phyloP scores from a whole-genome alignment of 495 filamentous ascomycete genomes.

The Aspergillus nidulans region DNA sequence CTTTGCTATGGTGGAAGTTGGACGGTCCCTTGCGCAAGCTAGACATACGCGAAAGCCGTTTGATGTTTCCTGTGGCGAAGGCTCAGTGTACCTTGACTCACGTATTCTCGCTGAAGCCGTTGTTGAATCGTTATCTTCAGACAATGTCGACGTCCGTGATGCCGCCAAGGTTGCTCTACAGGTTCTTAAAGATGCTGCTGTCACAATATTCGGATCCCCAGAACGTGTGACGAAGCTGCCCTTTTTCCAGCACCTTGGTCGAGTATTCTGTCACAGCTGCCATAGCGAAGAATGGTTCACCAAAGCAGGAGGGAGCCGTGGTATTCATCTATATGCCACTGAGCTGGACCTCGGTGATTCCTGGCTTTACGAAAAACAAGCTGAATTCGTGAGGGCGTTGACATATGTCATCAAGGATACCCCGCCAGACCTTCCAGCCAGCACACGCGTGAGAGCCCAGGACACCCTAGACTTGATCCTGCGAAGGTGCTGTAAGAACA shows the following conservation, averaged over 20 bases:
- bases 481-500: constrained; percentile 64
- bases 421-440: constrained; percentile 83
- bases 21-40: constrained; percentile 67
- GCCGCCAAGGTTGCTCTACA: constrained; percentile 74
- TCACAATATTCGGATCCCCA: constrained; percentile 70
- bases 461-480: constrained; percentile 75
- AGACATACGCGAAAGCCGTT: constrained; percentile 72
- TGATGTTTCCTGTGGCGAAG: constrained; percentile 79
- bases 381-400: constrained; percentile 79
- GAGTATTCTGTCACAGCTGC: constrained; percentile 86
- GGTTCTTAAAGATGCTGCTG: constrained; percentile 71
- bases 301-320: constrained; percentile 85
- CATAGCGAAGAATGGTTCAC: constrained; percentile 97
- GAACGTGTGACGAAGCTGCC: constrained; percentile 65
- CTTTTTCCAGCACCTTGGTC: constrained; percentile 77
- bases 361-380: constrained; percentile 76
- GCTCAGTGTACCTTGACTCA: constrained; percentile 77
- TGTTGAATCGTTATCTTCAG: constrained; percentile 80
- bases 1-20: constrained; percentile 88
- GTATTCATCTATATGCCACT: constrained; percentile 77
- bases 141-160: constrained; percentile 72
- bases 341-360: constrained; percentile 75
- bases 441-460: constrained; percentile 75
- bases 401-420: constrained; percentile 98
- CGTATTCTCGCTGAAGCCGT: constrained; percentile 84